Percentiles rank a stretch among this genome's conserved stretches.
Conservation (phyloP, 306 rosid species). For the Castanea mollissima region DNA sequence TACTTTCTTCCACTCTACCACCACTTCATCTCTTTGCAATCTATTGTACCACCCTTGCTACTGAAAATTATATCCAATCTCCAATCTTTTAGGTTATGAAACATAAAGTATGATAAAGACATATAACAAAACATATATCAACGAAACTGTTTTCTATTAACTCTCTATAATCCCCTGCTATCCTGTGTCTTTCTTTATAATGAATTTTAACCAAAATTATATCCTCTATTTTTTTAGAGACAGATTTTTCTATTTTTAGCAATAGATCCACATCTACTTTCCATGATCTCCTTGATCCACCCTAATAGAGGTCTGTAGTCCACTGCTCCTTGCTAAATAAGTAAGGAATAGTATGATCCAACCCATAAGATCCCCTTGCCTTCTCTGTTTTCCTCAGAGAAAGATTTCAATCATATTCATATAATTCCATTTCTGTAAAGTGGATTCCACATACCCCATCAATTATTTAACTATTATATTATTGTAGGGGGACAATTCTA, state of each 20-base stretch:
- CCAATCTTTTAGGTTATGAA: background rate
- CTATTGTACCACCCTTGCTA: slow-evolving; percentile 90
- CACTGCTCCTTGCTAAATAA: background rate
- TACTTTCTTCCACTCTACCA: slow-evolving; percentile 87
- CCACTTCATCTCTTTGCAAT: slow-evolving; percentile 92
- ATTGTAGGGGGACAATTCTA: no score
- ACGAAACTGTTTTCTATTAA: background rate
- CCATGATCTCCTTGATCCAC: background rate
- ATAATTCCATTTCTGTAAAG: no score
- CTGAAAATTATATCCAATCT: slow-evolving; percentile 40
- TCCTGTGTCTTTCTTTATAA: slow-evolving; percentile 8
- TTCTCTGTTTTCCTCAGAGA: no score
- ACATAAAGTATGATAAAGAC: background rate
- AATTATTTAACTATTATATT: no score
- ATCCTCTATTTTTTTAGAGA: no score
- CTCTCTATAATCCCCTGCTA: background rate
- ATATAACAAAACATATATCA: background rate
- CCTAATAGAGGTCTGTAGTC: background rate
- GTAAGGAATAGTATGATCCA: background rate
- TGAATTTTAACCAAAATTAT: background rate
- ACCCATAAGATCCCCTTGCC: background rate
- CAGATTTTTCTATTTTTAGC: background rate
- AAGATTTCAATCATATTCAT: no score
- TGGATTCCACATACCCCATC: no score
- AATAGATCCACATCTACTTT: background rate